Base-by-base conservation (phyloP, 306 rosid genomes). In the Acacia melanoxylon region DNA sequence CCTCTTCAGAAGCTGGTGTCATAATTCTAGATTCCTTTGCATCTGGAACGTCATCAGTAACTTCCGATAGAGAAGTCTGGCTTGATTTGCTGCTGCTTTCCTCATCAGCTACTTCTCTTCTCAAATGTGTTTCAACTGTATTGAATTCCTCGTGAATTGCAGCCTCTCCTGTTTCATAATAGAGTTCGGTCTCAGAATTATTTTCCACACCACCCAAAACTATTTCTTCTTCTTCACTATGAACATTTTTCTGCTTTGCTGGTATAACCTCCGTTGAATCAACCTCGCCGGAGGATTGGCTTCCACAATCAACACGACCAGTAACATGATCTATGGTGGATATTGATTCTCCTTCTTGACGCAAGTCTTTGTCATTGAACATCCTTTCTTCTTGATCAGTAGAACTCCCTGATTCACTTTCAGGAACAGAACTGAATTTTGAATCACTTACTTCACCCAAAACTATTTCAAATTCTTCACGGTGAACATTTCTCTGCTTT, bases 341-440 rank as follows among this genome's bases (percentile, higher is more conserved):
- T 62, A 80, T 67, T 45, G 85, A 75, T 48, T 87, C 94, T 20
- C 61, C 46, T 81, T 91, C 97, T 79, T 69, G 87, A 81, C 87
- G 68, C 82, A 90, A 51, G 68, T 88, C 88, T 76, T 84, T 90
- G 79, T 91, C 98, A 83, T 82, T 83, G 44, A 85, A 81, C 75
- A 88, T 89, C 88, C 85, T 90, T 73, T 91, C 94, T n/a, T 93
- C 97, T 76, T 89, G 87, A 83, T 96, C 97, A 80, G 84, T 85
- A 77, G 96, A 91, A 89, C 89, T 90, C 20, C 85, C 91, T 42
- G 98, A 93, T 76, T 93, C 99, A 44, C 92, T 86, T 81, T 92
- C 97, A 68, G 87, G 97, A 93, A 93, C 89, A 83, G 94, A 96
- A 90, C 98, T 93, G 88, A 88, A 49, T 87, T 93, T 96, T 76